Conservation (phyloP, 352 stramenopile species). For the Phytophthora sp. region DNA sequence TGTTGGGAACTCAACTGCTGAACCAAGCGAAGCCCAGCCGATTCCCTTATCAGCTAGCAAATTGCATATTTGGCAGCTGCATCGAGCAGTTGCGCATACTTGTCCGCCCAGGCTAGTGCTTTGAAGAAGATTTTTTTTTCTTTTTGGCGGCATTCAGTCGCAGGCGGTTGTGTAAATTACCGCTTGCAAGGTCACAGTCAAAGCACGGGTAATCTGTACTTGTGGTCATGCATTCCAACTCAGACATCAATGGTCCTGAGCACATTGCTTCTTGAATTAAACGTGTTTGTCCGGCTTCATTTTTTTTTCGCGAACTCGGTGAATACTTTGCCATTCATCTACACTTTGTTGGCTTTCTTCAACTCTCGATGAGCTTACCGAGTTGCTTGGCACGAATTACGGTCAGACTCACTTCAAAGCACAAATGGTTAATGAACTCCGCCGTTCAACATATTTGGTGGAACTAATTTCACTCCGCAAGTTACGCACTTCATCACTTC, state of each 20-base stretch:
- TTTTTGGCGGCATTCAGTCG: not conserved
- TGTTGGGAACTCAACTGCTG: slow-evolving; percentile 15
- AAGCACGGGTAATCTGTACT: too few species aligned
- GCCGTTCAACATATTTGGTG: too few species aligned
- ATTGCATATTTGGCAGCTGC: slow-evolving; percentile 6
- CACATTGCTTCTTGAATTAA: not conserved
- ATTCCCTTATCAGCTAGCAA: not conserved
- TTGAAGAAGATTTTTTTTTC: too few species aligned
- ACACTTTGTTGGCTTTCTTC: slow-evolving; percentile 47
- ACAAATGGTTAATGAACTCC: too few species aligned
- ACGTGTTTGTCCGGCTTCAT: not conserved
- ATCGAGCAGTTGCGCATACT: slow-evolving; percentile 4
- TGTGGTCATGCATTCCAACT: too few species aligned
- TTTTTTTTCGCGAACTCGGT: slow-evolving; percentile 37
- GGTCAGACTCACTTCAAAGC: too few species aligned
- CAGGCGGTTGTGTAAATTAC: too few species aligned
- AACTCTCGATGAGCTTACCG: slow-evolving; percentile 39
- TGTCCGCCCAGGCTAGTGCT: slow-evolving; percentile 12
- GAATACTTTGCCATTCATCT: slow-evolving; percentile 71
- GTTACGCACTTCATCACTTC: too few species aligned
- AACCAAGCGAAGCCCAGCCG: slow-evolving; percentile 12
- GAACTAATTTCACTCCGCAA: too few species aligned
- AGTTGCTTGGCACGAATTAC: too few species aligned
- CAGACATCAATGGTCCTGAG: too few species aligned
- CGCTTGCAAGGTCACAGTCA: too few species aligned